Base-by-base conservation (phyloP, 192 early-diverging fungal genomes). In the Chytriomyces sp. region DNA sequence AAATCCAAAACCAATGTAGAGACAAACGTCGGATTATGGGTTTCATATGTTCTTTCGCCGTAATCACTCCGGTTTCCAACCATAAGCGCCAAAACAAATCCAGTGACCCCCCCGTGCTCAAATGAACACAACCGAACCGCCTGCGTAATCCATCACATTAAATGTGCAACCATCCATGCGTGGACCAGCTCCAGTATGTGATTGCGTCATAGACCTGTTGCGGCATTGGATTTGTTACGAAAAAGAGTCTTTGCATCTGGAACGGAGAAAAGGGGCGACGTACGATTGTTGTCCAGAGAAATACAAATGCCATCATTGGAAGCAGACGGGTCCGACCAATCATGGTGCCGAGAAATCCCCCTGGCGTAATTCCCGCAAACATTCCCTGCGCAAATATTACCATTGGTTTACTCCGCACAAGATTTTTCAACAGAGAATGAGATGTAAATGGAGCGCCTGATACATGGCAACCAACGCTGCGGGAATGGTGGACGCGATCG, bases 171-270 rank as follows among this genome's bases (percentile, higher is more conserved):
- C 94, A 97, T 11, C 94, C 95, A 67, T 91, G 90, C 44, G 86
- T 84, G 3, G 87, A 86, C 94, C 94, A 97, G 18, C 91, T 87
- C 94, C 95, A 96, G 89, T 93, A 99, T 10, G 96, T 95, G 75
- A 95, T 91, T 16, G 92, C 91, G 82, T 97, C 93, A 79, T 98
- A 98, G 35, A 98, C 93, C 62, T 64, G 26, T 67, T 67, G 26
- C 9, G 26, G 28, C 28, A 35, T 35, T 35, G 28, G 28, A 35
- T 35, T 35, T 35, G 28, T 35, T 35, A 2, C 28, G 28, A 35
- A n/a, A n/a, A n/a, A n/a, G n/a, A n/a, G n/a, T n/a, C n/a, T n/a
- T n/a, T n/a, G n/a, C n/a, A n/a, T n/a, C n/a, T n/a, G n/a, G n/a
- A n/a, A n/a, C n/a, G n/a, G n/a, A n/a, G n/a, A 35, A 35, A 35